Evolutionary conservation across 495 filamentous ascomycete genomes (phyloP).

Genomic region (Apiosordaria backusii): DNA sequence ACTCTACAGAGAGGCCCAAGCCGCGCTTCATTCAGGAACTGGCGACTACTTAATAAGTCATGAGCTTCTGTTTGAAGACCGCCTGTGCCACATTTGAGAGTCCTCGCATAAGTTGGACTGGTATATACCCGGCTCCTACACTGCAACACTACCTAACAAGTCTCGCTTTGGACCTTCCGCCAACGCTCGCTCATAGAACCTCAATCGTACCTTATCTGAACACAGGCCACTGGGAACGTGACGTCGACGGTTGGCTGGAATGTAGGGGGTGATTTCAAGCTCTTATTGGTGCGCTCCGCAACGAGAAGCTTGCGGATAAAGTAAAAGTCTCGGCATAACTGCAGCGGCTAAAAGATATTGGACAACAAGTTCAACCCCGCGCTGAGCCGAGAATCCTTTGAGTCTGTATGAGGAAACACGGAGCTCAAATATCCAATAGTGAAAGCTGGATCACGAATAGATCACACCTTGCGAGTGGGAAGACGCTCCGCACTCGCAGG

Average conservation of each 20-base stretch:
- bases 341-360: not conserved
- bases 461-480: no score
- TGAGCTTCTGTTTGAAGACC: no score
- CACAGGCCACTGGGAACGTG: not conserved
- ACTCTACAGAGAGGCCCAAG: no score
- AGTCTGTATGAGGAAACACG: constrained; percentile 1
- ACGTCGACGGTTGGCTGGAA: not conserved
- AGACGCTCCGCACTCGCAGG: no score
- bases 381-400: not conserved
- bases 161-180: not conserved
- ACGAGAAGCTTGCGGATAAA: not conserved
- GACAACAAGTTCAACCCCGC: not conserved
- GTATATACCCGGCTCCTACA: not conserved
- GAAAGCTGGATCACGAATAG: no score
- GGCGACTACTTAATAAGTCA: no score
- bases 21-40: no score
- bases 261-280: not conserved
- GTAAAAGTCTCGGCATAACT: not conserved
- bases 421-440: no score
- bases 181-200: no score
- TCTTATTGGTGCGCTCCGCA: not conserved
- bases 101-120: not conserved
- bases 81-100: no score
- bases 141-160: not conserved
- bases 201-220: no score